A percentile compares a stretch with the other conserved stretches of the same genome.
Conservation (phyloP, 192 early-diverging fungal genomes). For the Obelidium mucronatum region DNA sequence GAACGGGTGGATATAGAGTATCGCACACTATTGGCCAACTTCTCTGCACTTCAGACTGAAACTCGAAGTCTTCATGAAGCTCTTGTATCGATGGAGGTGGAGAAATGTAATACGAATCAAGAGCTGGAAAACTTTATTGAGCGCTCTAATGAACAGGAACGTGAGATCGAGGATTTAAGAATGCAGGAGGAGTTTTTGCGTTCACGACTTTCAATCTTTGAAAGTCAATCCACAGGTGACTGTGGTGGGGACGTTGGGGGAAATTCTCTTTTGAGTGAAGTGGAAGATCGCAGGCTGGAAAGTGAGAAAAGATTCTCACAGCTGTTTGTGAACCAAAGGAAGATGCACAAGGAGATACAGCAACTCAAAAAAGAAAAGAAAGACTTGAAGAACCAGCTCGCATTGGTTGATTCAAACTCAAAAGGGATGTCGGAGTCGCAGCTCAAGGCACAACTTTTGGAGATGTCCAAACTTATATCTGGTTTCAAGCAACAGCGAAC, state of each 20-base stretch:
- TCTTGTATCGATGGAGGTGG: not conserved
- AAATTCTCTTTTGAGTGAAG: conserved; percentile 35
- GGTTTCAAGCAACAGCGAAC: not conserved
- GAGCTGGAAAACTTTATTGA: not conserved
- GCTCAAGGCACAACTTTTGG: conserved; percentile 5
- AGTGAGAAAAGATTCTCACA: conserved; percentile 16
- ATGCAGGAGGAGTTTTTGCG: conserved; percentile 29
- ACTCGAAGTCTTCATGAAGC: not conserved
- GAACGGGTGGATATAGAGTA: conserved; percentile 6
- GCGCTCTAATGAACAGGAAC: conserved; percentile 11
- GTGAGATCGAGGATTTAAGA: conserved; percentile 28
- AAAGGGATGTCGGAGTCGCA: conserved; percentile 19
- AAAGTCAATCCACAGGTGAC: not conserved
- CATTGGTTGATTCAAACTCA: not conserved
- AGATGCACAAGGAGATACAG: conserved; percentile 4
- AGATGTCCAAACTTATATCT: conserved; percentile 6
- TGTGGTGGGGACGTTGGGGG: not conserved
- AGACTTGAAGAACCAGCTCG: conserved; percentile 24
- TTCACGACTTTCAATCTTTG: conserved; percentile 12
- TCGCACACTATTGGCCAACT: not conserved
- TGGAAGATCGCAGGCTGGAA: conserved; percentile 24
- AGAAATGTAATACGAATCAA: not conserved
- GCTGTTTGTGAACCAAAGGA: not conserved
- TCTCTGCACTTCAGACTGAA: not conserved
- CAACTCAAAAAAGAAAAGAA: conserved; percentile 18